A percentile compares a stretch with the other conserved stretches of the same genome.
phyloP scores from a whole-genome alignment of 768 basidiomycete species.

The Suillus plorans region DNA sequence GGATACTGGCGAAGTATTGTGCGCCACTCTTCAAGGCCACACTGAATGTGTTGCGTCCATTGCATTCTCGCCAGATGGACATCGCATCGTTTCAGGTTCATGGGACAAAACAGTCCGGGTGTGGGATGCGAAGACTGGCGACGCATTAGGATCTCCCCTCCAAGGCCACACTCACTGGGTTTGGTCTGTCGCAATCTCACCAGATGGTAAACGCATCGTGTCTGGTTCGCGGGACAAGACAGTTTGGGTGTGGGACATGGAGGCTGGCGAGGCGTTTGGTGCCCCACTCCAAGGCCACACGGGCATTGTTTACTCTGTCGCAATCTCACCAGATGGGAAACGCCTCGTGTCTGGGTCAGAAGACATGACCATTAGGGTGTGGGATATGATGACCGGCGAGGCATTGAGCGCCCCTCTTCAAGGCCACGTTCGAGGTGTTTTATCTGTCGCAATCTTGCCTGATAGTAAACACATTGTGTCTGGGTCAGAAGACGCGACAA shows the following conservation, averaged over 20 bases:
- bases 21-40: too few species aligned
- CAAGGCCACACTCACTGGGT: not conserved
- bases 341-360: not conserved
- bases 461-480: not conserved
- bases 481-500: constrained; percentile 1
- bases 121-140: constrained; percentile 17
- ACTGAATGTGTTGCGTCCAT: too few species aligned
- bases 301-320: not conserved
- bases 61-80: not conserved
- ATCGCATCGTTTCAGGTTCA: constrained; percentile 9
- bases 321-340: not conserved
- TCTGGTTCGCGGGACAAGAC: not conserved
- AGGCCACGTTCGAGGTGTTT: not conserved
- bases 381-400: not conserved
- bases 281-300: not conserved
- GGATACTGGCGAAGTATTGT: not conserved
- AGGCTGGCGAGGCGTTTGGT: not conserved
- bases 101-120: constrained; percentile 7
- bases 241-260: constrained; percentile 12
- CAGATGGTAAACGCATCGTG: not conserved
- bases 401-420: not conserved
- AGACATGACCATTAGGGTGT: not conserved
- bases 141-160: constrained; percentile 16
- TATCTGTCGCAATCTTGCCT: not conserved
- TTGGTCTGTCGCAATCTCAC: not conserved